Conservation (phyloP, 1,139 yeast genomes). For the Trichomonascaceae sp. region DNA sequence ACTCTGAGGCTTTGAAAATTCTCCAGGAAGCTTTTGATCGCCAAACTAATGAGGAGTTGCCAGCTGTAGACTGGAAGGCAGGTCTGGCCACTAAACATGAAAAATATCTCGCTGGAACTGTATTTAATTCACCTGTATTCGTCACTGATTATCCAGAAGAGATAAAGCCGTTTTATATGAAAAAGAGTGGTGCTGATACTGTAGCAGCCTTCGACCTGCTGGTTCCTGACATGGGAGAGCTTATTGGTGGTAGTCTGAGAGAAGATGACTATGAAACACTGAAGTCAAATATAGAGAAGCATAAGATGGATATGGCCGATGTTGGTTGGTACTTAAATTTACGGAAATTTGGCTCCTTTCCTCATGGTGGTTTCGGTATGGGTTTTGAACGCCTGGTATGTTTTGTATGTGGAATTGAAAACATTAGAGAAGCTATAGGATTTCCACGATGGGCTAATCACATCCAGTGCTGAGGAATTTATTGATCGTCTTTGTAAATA, state of each 20-base stretch:
- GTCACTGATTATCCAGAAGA: slow-evolving; percentile 79
- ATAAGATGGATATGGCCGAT: slow-evolving; percentile 41
- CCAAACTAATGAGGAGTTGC: slow-evolving; percentile 21
- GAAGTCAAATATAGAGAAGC: slow-evolving; percentile 40
- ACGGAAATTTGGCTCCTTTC: slow-evolving; percentile 72
- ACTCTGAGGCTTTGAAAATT: slow-evolving; percentile 62
- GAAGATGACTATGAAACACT: slow-evolving; percentile 57
- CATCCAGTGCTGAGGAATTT: slow-evolving; percentile 2
- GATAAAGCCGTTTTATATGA: slow-evolving; percentile 92
- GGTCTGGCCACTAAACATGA: slow-evolving; percentile 81
- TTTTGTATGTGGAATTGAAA: slow-evolving; percentile 64
- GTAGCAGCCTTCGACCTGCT: slow-evolving; percentile 88
- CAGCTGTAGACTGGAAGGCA: slow-evolving; percentile 59
- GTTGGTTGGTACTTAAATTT: slow-evolving; percentile 76
- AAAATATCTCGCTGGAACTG: slow-evolving; percentile 72
- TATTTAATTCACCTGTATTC: slow-evolving; percentile 72
- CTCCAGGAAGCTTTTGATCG: slow-evolving; percentile 22
- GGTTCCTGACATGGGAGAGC: slow-evolving; percentile 89
- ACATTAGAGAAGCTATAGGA: slow-evolving; percentile 79
- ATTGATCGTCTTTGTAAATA: background rate
- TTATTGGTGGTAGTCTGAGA: slow-evolving; percentile 92
- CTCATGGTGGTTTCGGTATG: slow-evolving; percentile 97
- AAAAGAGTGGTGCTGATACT: slow-evolving; percentile 41
- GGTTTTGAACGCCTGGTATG: slow-evolving; percentile 85
- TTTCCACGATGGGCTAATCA: slow-evolving; percentile 59